Evolutionary conservation across 176 grass and related monocot genomes (phyloP), one percentile per base, ranked within the genome.

Genomic region (Avena insularis): DNA sequence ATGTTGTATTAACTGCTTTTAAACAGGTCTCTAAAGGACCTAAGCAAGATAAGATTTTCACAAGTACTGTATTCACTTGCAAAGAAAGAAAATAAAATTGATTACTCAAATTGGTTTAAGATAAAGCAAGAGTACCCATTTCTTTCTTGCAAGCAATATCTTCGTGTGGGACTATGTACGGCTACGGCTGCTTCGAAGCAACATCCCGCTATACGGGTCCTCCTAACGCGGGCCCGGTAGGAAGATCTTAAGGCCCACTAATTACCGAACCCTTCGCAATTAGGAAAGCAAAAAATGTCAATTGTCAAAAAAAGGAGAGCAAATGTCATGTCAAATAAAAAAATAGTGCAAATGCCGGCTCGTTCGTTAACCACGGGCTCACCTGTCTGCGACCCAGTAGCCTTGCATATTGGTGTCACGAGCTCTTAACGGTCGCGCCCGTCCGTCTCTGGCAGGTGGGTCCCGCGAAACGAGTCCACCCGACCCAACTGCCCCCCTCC

Each of bases 111-210:
- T 33, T 77, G 74, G 74, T 77, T 77, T 4, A 77, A 59, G 67
- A 56, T 23, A 71, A 58, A 72, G 50, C 33, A 70, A 45, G 3
- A 40, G 53, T 3, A 4, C 31, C 6, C 35, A 58, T 83, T 82
- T 84, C 54, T 60, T 74, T 58, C 82, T 74, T 84, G 82, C 38
- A 84, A 84, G 69, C 82, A 83, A 83, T 29, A 56, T 13, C 8
- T 56, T 38, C 2, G 23, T 8, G 33, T 71, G 31, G 55, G 35
- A 43, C 73, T 78, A 63, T 21, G 9, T 61, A 27, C n/a, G 14
- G 1, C n/a, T 12, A 14, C 21, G 3, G 29, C 14, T 43, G 12
- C 49, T 72, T 58, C 8, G 23, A 72, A 72, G 66, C 81, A 38
- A 83, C 51, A 9, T 14, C 82, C 82, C 74, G 13, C 21, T 73